Evolutionary conservation across 768 basidiomycete genomes (phyloP), one percentile per base, ranked within the genome.

Genomic region (Grammothele lineata): DNA sequence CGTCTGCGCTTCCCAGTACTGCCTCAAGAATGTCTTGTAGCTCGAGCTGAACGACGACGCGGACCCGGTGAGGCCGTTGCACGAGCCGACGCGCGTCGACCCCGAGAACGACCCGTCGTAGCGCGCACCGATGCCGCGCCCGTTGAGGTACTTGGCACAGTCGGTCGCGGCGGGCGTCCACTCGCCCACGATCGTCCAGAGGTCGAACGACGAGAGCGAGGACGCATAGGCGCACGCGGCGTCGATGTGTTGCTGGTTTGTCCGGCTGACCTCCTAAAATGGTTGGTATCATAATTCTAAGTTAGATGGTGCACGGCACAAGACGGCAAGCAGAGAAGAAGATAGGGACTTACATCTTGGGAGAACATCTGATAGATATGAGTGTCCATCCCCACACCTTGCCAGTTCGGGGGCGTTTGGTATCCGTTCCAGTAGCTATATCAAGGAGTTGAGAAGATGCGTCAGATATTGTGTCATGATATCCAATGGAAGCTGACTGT

Each of bases 161-260:
- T 90, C 90, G 6, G 78, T 91, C 42, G 75, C 67, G 2, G 85
- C 86, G 3, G 87, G 77, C 1, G 86, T 81, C 83, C 88, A 96
- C 68, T 96, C 92, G 34, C 92, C 92, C 19, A 92, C 89, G 36
- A 92, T 72, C 14, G 80, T 74, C 92, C 89, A 92, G 22, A 93
- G 74, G 32, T 78, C 73, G 55, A 80, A 82, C 17, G 59, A 56
- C 0, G 75, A 61, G 5, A 91, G 71, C 0, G 67, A 57, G 9
- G 69, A 65, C 10, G 66, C 71, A 30, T 67, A 62, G 40, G 54
- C 53, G 57, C 89, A 92, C 4, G 83, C 85, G 2, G 72, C 59
- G 39, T 66, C 51, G 33, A 90, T 85, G 56, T 89, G 87, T 40
- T 82, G 65, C 22, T 69, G 57, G 43, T 78, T 55, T 37, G 66